Conservation (phyloP, 805 yeast genomes). For the Cyberlindnera samutprakarnensis region DNA sequence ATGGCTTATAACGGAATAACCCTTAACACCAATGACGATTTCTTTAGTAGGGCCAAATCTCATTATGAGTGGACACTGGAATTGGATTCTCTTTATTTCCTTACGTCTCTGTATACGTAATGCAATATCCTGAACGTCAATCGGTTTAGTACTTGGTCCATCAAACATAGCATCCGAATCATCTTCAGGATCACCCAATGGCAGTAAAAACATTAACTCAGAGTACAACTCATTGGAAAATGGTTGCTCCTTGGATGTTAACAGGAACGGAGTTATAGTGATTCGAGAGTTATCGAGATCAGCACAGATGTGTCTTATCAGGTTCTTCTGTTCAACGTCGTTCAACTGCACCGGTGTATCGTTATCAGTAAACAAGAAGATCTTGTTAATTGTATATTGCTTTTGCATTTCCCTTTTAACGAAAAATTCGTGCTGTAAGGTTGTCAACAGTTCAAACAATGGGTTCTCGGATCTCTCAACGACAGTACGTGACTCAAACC, state of each 20-base stretch:
- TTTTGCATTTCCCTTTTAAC: constrained; percentile 31
- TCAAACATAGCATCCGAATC: constrained; percentile 20
- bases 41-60: constrained; percentile 28
- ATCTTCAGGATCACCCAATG: constrained; percentile 14
- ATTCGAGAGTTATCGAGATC: constrained; percentile 52
- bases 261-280: constrained; percentile 57
- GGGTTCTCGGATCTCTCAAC: constrained; percentile 20
- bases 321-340: constrained; percentile 32
- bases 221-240: constrained; percentile 46
- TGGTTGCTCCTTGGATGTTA: constrained; percentile 28
- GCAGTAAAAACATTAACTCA: constrained; percentile 36
- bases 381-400: constrained; percentile 45
- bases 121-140: constrained; percentile 35
- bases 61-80: constrained; percentile 52
- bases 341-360: constrained; percentile 52
- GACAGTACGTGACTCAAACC: constrained; percentile 22
- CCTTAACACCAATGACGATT: constrained; percentile 60
- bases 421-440: constrained; percentile 48
- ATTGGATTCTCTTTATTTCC: constrained; percentile 56
- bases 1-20: constrained; percentile 55
- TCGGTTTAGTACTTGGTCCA: constrained; percentile 36
- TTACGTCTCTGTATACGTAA: constrained; percentile 45
- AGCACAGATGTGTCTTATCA: constrained; percentile 47
- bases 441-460: constrained; percentile 38
- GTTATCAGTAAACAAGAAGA: constrained; percentile 69